Evolutionary conservation across 352 stramenopile genomes (phyloP).

Genomic region (Elongisporangium anandrum): DNA sequence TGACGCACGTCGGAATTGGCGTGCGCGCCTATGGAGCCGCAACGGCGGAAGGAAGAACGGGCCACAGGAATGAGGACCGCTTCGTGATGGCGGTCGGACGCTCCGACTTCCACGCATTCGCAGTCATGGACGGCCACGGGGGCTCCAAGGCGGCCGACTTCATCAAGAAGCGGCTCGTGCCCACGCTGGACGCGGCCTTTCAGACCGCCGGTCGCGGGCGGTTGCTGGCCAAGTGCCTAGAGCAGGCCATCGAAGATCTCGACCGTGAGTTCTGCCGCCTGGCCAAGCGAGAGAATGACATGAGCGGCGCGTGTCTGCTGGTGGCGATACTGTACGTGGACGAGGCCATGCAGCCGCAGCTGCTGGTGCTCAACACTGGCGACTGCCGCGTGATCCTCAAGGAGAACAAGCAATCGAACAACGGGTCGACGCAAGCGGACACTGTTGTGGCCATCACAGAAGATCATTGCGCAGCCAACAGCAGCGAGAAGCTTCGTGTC

Average conservation of each 20-base stretch:
- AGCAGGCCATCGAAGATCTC: constrained; percentile 38
- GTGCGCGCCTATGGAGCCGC: neutral
- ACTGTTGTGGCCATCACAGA: constrained; percentile 12
- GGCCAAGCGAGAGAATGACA: constrained; percentile 35
- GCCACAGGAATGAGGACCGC: constrained; percentile 69
- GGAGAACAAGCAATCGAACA: constrained; percentile 14
- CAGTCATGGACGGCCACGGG: constrained; percentile 73
- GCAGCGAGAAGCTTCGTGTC: constrained; percentile 54
- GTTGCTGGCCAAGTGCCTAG: constrained; percentile 27
- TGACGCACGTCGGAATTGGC: neutral
- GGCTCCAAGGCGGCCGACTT: constrained; percentile 54
- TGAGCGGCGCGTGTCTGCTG: constrained; percentile 63
- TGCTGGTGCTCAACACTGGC: constrained; percentile 68
- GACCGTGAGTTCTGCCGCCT: constrained; percentile 37
- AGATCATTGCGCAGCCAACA: constrained; percentile 75
- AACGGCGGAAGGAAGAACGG: constrained; percentile 3
- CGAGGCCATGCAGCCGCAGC: constrained; percentile 26
- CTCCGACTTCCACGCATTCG: constrained; percentile 55
- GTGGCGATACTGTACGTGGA: constrained; percentile 50
- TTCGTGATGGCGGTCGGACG: constrained; percentile 37
- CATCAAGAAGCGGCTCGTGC: constrained; percentile 43
- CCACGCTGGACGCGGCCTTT: constrained; percentile 37
- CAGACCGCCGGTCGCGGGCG: constrained; percentile 7
- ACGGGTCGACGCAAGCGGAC: neutral
- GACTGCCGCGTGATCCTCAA: constrained; percentile 64